Evolutionary conservation across 1,284 basidiomycete genomes (phyloP).

Genomic region (Boletus subluridellus): DNA sequence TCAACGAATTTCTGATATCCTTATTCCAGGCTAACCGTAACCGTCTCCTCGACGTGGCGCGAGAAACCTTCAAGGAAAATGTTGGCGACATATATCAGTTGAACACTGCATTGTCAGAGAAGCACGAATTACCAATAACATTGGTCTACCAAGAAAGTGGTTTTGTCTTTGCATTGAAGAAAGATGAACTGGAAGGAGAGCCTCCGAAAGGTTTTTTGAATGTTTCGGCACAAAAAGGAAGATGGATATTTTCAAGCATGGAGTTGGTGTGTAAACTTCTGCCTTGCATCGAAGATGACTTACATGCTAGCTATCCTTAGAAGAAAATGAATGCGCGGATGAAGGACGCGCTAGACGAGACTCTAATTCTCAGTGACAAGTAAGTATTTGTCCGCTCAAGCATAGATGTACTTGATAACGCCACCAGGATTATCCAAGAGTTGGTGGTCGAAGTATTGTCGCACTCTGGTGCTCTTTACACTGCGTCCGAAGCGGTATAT

Average conservation of each 20-base stretch:
- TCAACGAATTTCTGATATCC: not conserved
- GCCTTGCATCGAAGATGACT: not conserved
- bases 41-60: constrained; percentile 84
- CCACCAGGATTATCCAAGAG: constrained; percentile 66
- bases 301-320: constrained; percentile 23
- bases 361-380: constrained; percentile 77
- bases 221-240: constrained; percentile 60
- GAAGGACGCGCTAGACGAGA: constrained; percentile 81
- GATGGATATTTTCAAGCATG: constrained; percentile 73
- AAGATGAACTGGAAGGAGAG: constrained; percentile 58
- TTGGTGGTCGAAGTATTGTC: constrained; percentile 62
- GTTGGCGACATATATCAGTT: constrained; percentile 78
- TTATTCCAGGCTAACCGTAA: constrained; percentile 64
- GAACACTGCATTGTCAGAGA: constrained; percentile 53
- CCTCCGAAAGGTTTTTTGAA: constrained; percentile 72
- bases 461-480: constrained; percentile 75
- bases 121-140: constrained; percentile 60
- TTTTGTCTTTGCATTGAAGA: constrained; percentile 69
- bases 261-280: constrained; percentile 57
- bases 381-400: constrained; percentile 27
- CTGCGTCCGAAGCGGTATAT: constrained; percentile 80
- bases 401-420: not conserved
- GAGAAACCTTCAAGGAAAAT: constrained; percentile 90
- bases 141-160: constrained; percentile 69
- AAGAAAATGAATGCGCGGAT: constrained; percentile 83